Evolutionary conservation across 352 stramenopile species (phyloP).

Genomic region (Pythium periplocum): DNA sequence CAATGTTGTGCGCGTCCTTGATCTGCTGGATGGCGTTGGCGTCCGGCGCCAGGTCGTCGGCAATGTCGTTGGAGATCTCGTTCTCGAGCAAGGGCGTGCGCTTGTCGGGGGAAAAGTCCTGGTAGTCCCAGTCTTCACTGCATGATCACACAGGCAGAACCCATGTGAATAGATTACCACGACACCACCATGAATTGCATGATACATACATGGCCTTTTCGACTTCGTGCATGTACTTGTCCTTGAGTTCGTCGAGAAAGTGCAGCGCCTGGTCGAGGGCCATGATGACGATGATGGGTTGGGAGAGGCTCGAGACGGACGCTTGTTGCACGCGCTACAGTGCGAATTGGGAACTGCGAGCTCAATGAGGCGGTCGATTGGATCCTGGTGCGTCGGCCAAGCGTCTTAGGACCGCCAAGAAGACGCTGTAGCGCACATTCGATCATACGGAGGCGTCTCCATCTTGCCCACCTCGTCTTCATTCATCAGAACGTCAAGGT

Average conservation of each 20-base stretch:
- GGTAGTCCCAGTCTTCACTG: slow-evolving; percentile 71
- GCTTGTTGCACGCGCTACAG: too few species aligned
- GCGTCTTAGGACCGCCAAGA: too few species aligned
- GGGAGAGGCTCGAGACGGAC: too few species aligned
- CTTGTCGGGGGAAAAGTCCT: slow-evolving; percentile 64
- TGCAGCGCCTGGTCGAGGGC: slow-evolving; percentile 27
- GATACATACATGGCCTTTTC: slow-evolving; percentile 45
- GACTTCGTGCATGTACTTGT: slow-evolving; percentile 54
- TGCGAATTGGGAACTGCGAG: too few species aligned
- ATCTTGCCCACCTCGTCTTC: too few species aligned
- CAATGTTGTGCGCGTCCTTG: slow-evolving; percentile 20
- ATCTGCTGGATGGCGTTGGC: slow-evolving; percentile 28
- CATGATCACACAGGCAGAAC: neutral
- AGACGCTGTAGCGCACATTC: too few species aligned
- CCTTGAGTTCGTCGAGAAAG: slow-evolving; percentile 51
- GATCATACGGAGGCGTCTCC: too few species aligned
- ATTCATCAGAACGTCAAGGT: too few species aligned
- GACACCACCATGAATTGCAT: neutral
- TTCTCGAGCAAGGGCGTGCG: slow-evolving; percentile 51
- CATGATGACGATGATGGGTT: slow-evolving; percentile 2
- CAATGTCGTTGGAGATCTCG: slow-evolving; percentile 32
- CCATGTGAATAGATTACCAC: neutral
- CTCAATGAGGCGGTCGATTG: too few species aligned
- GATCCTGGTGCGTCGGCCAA: too few species aligned
- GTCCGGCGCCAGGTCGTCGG: slow-evolving; percentile 30